These are phyloP conservation scores for Brassica cretica DNA, from an alignment of 345 rosid genomes.

Conservation along the genomic window DNA sequence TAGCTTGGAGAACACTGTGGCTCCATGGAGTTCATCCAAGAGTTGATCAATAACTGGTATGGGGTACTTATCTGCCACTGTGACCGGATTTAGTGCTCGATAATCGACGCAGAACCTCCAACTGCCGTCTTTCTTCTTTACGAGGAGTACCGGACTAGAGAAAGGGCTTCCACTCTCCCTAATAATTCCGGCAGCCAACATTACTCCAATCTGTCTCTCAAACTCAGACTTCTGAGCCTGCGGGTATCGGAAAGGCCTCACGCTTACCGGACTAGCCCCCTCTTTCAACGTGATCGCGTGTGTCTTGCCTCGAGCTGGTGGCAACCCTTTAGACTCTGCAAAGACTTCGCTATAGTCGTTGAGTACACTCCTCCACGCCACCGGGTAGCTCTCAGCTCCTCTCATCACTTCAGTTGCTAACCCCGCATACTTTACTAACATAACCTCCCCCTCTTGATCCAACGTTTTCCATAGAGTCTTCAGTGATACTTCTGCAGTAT, in stretches of 20 bases:
- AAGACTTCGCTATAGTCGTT: neutral
- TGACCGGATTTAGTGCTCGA: neutral
- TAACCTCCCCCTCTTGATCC: too few species aligned
- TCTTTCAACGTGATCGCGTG: neutral
- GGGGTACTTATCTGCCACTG: neutral
- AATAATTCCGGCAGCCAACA: neutral
- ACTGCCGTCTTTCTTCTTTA: neutral
- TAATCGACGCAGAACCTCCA: neutral
- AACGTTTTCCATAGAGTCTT: too few species aligned
- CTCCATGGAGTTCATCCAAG: neutral
- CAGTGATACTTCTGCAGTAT: too few species aligned
- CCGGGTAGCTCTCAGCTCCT: neutral
- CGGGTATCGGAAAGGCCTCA: neutral
- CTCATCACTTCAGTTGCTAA: too few species aligned
- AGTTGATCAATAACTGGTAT: neutral
- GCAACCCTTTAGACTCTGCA: neutral
- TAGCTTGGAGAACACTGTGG: neutral
- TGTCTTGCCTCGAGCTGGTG: neutral
- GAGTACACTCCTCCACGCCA: neutral
- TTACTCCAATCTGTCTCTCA: neutral
- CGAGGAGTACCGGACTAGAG: neutral
- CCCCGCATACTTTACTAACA: too few species aligned
- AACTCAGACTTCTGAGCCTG: neutral
- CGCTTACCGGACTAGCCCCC: neutral
- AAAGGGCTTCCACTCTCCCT: neutral